Base-by-base conservation (phyloP, 495 filamentous ascomycete species). In the Penicillium lividum region DNA sequence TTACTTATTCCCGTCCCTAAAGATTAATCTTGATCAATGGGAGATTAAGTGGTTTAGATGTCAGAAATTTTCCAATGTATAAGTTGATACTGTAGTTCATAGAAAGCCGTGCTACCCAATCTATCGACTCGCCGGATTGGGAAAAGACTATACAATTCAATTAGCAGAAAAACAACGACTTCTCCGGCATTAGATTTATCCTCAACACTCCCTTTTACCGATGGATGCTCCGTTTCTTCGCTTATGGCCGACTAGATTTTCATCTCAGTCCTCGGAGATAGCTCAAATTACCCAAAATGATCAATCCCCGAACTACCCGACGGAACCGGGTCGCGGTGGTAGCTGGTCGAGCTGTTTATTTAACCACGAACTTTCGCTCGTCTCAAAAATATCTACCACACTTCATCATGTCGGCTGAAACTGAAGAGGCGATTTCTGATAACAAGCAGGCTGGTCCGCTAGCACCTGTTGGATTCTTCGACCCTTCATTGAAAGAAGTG, bases 401-500 rank as follows among this genome's bases (percentile, higher is more conserved):
- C 9, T 16, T 15, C 10, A 40, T n/a, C 15, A 53, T 53, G 51
- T n/a, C 8, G 25, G 25, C 36, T n/a, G 51, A 47, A 44, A 46
- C 50, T n/a, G 54, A 30, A 40, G 25, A 55, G 42, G 5, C 28
- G 8, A 13, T 9, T 4, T 43, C 51, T 6, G 51, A 53, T 10
- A 30, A 11, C 25, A 38, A 30, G 2, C 18, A 22, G 11, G 13
- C 36, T 42, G 59, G 62, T 18, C 71, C 74, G 7, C 73, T 70
- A 2, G 59, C 68, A n/a, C 66, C 77, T 1, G 80, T 84, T 22
- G 77, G 75, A 25, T 83, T 85, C 57, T 85, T 78, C 61, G 69
- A 84, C 54, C 69, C 73, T 5, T 65, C 73, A 11, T 68, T 85
- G 65, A 74, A 70, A 18, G 71, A 74, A 29, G 70, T 81, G 13